Base-by-base conservation (phyloP, 371 early-diverging fungal species). In the Haplosporangium sp. region DNA sequence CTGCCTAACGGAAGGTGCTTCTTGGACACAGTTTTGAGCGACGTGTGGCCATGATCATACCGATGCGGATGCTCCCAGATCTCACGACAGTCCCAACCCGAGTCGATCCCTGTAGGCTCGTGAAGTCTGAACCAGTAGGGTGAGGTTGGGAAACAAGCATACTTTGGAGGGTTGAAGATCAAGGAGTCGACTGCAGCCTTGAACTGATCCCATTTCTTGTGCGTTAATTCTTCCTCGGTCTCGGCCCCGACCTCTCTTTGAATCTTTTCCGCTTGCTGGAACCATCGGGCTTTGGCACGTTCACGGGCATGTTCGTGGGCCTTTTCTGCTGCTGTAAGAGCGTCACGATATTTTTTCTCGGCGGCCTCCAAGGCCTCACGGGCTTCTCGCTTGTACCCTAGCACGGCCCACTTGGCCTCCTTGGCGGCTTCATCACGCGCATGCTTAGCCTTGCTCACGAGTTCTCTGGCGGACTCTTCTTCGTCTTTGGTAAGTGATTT, bases 341-440 rank as follows among this genome's bases (percentile, higher is more conserved):
- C 70, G 37, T 69, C 59, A 2, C 43, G 56, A 23, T 69, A 69
- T 55, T 69, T 69, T 46, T 52, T n/a, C 47, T 69, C 70, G 20
- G 70, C 70, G 6, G 57, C 64, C 29, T 69, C 64, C 12, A 21
- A 58, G 1, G 41, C 47, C 23, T 69, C 70, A 9, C 64, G 70
- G 38, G 63, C 64, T 21, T 63, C 70, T 3, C 38, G 57, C 54
- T 69, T 69, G 59, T 63, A 69, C 2, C 63, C 59, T 43, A 63
- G 64, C 51, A 69, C 57, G 47, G 70, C 63, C 64, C 63, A 76
- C 36, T 70, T 70, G 20, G 76, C 66, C 51, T 76, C 76, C 52
- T 67, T 62, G 54, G 77, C 63, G n/a, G 77, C 68, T 21, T 67
- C 65, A 52, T 77, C 72, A 7, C 77, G 63, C 13, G 68, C 59